Conservation (phyloP, 2,329 filamentous ascomycete species). For the Calonectria henricotiae region DNA sequence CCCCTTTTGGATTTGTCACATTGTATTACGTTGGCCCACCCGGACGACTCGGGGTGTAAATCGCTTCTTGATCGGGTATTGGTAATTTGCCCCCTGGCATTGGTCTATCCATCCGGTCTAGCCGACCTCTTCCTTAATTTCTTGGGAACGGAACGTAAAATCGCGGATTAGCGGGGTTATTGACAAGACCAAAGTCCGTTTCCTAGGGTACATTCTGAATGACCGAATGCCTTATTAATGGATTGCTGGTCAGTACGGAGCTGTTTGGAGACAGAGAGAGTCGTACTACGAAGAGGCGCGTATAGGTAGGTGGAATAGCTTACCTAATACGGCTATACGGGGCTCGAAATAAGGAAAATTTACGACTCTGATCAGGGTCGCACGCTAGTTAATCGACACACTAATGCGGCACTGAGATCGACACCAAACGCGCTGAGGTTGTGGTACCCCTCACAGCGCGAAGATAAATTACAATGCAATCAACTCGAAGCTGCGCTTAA, state of each 20-base stretch:
- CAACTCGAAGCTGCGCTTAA: background rate
- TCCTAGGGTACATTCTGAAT: too few species aligned
- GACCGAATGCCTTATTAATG: too few species aligned
- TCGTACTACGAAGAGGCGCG: too few species aligned
- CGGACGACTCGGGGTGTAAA: background rate
- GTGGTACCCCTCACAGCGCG: background rate
- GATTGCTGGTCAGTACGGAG: too few species aligned
- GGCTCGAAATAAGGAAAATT: background rate
- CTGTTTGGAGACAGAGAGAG: too few species aligned
- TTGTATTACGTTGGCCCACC: background rate
- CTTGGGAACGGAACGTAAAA: too few species aligned
- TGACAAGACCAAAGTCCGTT: too few species aligned
- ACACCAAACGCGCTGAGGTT: background rate
- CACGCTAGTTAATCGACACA: too few species aligned
- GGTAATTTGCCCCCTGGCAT: background rate
- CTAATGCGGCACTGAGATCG: background rate
- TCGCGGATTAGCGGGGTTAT: too few species aligned
- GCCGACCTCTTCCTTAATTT: background rate
- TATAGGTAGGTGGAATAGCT: background rate
- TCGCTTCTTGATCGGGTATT: constrained; percentile 5
- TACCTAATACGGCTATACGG: background rate
- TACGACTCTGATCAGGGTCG: background rate
- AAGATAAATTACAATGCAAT: background rate
- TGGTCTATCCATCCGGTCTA: background rate
- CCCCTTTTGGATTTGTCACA: constrained; percentile 4